Evolutionary conservation across 164 flowering plant species (phyloP).

Genomic region (Stephania japonica): DNA sequence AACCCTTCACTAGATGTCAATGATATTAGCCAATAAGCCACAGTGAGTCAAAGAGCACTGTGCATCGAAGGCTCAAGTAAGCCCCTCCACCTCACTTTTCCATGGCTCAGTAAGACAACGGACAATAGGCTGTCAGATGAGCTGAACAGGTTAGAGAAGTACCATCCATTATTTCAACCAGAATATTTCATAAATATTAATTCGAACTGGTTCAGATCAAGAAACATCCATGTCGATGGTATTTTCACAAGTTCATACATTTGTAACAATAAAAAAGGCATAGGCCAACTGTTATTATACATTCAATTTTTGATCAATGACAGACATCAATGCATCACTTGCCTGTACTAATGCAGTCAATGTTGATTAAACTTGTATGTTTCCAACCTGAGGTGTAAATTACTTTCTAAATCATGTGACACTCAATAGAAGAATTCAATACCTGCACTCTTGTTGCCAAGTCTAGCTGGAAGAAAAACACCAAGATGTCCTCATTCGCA

Average conservation of each 20-base stretch:
- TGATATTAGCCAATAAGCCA: not conserved
- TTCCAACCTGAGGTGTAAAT: not conserved
- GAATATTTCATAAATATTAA: not conserved
- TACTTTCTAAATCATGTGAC: not conserved
- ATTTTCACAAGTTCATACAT: not conserved
- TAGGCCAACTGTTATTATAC: not conserved
- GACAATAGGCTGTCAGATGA: not conserved
- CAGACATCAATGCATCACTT: not conserved
- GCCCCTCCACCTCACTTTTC: not conserved
- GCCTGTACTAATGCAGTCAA: not conserved
- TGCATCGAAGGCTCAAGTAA: not conserved
- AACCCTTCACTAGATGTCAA: not conserved
- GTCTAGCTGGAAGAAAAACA: constrained; percentile 90
- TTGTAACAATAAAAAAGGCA: not conserved
- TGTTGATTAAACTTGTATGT: not conserved
- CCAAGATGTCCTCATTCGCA: constrained; percentile 82
- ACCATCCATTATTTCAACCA: not conserved
- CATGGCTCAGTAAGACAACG: not conserved
- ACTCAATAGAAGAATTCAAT: not conserved
- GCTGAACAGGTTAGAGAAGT: not conserved
- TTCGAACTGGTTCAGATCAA: not conserved
- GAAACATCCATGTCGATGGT: not conserved
- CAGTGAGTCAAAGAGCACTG: not conserved
- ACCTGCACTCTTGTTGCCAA: constrained; percentile 92
- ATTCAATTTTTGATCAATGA: not conserved